Base-by-base conservation (phyloP, 2,329 filamentous ascomycete genomes). In the Botryotinia narcissicola region DNA sequence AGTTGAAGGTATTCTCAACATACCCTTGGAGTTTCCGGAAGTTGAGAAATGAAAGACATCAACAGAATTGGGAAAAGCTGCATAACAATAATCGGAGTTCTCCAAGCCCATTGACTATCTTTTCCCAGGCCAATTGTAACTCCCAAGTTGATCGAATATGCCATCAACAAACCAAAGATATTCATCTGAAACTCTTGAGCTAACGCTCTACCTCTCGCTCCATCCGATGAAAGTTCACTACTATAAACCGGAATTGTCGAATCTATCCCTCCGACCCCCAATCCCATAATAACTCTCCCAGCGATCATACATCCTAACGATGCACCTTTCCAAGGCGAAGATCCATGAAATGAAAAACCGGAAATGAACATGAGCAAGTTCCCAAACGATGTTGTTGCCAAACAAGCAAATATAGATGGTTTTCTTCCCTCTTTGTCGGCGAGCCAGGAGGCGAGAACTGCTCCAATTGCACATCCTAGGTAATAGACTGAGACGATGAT, bases 161-260 rank as follows among this genome's bases (percentile, higher is more conserved):
- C 88, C 84, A 89, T 85, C 74, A 89, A 84, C 3, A 91, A 80
- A 0, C 89, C 88, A 73, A 90, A 87, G 75, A 91, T 90, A 76
- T 91, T 91, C 79, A 85, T 86, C 78, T 90, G 88, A 77, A 91
- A 91, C 76, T 90, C 88, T 77, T 91, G 87, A 1, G 88, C 88
- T 61, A 91, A 80, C 1, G 88, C 87, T 76, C 86, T 86, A 9
- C 89, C 88, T 62, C 88, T 82, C 3, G 86, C 84, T 67, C 85
- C 86, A 77, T 90, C 88, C n/a, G 85, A 84, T 4, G 84, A 83
- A 46, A 90, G 82, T 77, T 90, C 88, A 22, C 85, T 85, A 73
- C 84, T 86, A 80, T 90, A 90, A 1, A 89, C 86, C 0, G 89
- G 88, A 37, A 90, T 89, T 0, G 89, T 87, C 25, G 85, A 84